Conservation (phyloP, 164 flowering plant species). For the Liquidambar formosana region DNA sequence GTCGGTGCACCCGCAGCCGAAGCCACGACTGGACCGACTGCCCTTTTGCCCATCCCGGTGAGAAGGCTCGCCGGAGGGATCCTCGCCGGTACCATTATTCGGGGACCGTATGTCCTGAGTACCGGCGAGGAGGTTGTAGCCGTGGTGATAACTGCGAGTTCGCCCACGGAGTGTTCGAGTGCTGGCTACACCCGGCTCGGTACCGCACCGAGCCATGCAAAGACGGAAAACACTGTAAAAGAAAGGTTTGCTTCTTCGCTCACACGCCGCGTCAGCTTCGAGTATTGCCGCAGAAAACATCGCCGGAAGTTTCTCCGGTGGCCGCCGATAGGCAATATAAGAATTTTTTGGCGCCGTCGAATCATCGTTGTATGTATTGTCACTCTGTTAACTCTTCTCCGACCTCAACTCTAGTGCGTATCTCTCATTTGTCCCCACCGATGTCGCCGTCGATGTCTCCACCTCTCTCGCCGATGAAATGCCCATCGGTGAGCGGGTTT, state of each 20-base stretch:
- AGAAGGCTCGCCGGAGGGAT: conserved; percentile 84
- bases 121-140: conserved; percentile 60
- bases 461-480: conserved; percentile 29
- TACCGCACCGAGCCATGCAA: conserved; percentile 88
- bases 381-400: conserved; percentile 40
- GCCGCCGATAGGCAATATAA: background rate
- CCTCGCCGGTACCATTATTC: conserved; percentile 69
- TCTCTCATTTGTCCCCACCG: conserved; percentile 46
- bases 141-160: conserved; percentile 79
- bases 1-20: conserved; percentile 76
- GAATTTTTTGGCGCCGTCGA: background rate
- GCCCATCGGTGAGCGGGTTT: background rate
- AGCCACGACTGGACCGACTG: conserved; percentile 98
- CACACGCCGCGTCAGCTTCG: conserved; percentile 78
- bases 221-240: conserved; percentile 67
- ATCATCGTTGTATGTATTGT: conserved; percentile 39
- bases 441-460: conserved; percentile 43
- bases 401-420: conserved; percentile 51
- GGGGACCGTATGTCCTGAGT: conserved; percentile 71
- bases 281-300: conserved; percentile 19
- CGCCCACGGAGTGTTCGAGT: conserved; percentile 90
- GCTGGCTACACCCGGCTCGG: conserved; percentile 88
- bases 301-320: background rate
- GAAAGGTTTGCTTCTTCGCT: conserved; percentile 90
- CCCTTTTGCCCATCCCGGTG: conserved; percentile 95